Base-by-base conservation (phyloP, 345 rosid genomes). In the Salix suchowensis region DNA sequence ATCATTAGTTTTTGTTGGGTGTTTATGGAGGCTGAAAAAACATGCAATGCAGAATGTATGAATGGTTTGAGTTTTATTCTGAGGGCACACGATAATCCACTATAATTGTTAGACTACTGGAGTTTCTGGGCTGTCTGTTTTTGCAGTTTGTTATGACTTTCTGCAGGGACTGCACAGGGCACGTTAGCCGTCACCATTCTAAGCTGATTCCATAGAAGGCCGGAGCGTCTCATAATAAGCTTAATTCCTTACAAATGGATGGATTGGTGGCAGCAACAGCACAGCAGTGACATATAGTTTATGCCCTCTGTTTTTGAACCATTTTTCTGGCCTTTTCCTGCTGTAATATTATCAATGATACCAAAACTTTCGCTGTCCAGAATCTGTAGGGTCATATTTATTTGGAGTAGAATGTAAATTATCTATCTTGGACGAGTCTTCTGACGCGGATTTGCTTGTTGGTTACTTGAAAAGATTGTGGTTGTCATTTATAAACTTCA, bases 141-240 rank as follows among this genome's bases (percentile, higher is more conserved):
- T 68, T 61, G 65, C 76, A 70, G 65, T 55, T 71, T 75, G 79
- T 67, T 54, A 72, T 79, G 71, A 70, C 77, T 70, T 76, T 85
- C 70, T 80, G 88, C 82, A 80, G 83, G 85, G 76, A 54, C 34
- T 26, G 5, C n/a, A 15, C 21, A 46, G 70, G 23, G 67, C 16
- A n/a, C 34, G 66, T 19, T 68, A 3, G 50, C 55, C 50, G 55
- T 60, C 15, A 50, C 46, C 46, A 11, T 42, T 42, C n/a, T 58
- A 11, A 58, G 54, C 62, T 28, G 75, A 77, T 79, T 55, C 42
- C 21, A 70, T 58, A 65, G 26, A 68, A 74, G 54, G 39, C 42
- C 16, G 12, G 13, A n/a, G n/a, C 28, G 13, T n/a, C 28, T 40
- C 36, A 24, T 61, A 5, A 58, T 10, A 58, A 58, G 44, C 42